Evolutionary conservation across 805 yeast genomes (phyloP).

Genomic region (Yueomyces sinensis): DNA sequence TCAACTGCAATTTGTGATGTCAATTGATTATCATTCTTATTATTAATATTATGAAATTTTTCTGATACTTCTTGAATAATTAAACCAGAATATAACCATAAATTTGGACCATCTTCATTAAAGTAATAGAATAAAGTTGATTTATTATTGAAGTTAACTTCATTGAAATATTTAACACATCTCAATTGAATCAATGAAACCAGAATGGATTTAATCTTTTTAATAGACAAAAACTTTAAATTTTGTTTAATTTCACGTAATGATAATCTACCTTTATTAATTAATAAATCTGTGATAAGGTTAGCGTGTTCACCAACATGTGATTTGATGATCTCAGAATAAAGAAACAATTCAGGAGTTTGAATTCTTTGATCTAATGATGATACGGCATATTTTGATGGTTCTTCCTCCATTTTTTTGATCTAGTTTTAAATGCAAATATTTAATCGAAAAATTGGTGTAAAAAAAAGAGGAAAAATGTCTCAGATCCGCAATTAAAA

Average conservation of each 20-base stretch:
- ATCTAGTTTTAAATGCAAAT: too few species aligned
- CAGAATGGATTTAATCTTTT: constrained; percentile 47
- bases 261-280: constrained; percentile 55
- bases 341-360: constrained; percentile 49
- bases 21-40: constrained; percentile 29
- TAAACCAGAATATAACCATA: constrained; percentile 65
- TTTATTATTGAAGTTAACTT: constrained; percentile 19
- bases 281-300: constrained; percentile 40
- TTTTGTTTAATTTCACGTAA: constrained; percentile 38
- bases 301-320: constrained; percentile 69
- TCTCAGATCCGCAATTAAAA: too few species aligned
- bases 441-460: too few species aligned
- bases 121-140: constrained; percentile 38
- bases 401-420: neutral
- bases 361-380: constrained; percentile 34
- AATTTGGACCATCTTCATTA: constrained; percentile 49
- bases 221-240: constrained; percentile 30
- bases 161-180: constrained; percentile 57
- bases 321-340: constrained; percentile 36
- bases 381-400: constrained; percentile 8
- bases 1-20: constrained; percentile 21
- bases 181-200: constrained; percentile 71
- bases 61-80: constrained; percentile 45
- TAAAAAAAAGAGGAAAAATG: too few species aligned
- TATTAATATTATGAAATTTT: too few species aligned